Evolutionary conservation across 257 asterid species (phyloP), one percentile per base, ranked within the genome.

Genomic region (Jasminum sambac): DNA sequence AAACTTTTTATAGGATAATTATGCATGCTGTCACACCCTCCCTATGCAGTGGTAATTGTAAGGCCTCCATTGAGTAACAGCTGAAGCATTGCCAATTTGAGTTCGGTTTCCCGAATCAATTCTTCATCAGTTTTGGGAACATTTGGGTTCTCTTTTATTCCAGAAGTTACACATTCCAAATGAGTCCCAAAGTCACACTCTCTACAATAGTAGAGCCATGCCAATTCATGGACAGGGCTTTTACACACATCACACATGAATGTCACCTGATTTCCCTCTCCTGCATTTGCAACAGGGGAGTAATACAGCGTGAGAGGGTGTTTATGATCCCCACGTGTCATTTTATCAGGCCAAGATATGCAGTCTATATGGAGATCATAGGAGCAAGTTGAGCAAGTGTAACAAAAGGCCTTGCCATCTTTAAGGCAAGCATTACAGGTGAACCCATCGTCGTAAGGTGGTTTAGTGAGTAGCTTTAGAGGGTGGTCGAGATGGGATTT

Each of bases 141-240:
- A 11, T 23, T 23, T 11, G 62, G 62, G 4, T 23, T 55, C 1
- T 58, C 50, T 12, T 58, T 64, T 14, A 50, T 38, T 43, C 75
- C 88, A 0, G 81, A 68, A 2, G 82, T 74, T 66, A 86, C 87
- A 42, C 96, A 88, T 76, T 86, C 90, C 77, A 86, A 63, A 80
- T 88, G 96, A 8, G 90, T 84, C 48, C 88, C 92, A 4, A 86
- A 89, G 59, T 89, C 90, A 48, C 96, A 86, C 62, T 83, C 89
- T 0, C 85, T 86, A 21, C 96, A 89, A 16, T 67, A 80, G 72
- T 89, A 89, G 30, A 80, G 41, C 96, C 96, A 89, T 13, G 92
- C 90, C 78, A 77, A 64, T 25, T 89, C 87, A 11, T 89, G 85
- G 1, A 82, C 88, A 4, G 86, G 84, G 5, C 81, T 82, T 63